These are phyloP conservation scores for Termitomyces sp. DNA, from an alignment of 768 basidiomycete genomes.

Conservation along the genomic window DNA sequence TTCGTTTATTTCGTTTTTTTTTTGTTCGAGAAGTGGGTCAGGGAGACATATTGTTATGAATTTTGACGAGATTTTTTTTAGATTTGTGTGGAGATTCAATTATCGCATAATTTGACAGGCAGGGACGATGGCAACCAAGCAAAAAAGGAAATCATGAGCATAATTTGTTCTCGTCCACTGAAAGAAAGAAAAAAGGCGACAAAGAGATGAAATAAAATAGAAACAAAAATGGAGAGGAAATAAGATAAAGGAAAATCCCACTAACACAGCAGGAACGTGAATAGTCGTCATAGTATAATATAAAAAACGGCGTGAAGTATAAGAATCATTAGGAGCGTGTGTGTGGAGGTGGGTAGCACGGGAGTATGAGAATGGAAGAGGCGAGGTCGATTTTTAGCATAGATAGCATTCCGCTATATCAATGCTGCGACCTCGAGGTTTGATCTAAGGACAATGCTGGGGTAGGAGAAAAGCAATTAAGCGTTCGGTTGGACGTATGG, in stretches of 20 bases:
- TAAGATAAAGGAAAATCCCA: slow-evolving; percentile 18
- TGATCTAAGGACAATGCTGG: slow-evolving; percentile 64
- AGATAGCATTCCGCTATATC: slow-evolving; percentile 34
- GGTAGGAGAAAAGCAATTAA: slow-evolving; percentile 24
- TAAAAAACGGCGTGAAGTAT: slow-evolving; percentile 5
- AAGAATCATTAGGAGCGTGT: slow-evolving; percentile 6
- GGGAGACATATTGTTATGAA: background rate
- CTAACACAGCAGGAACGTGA: slow-evolving; percentile 6
- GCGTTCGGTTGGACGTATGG: slow-evolving; percentile 21
- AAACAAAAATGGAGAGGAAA: slow-evolving; percentile 3
- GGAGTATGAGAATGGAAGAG: background rate
- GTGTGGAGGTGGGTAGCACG: background rate
- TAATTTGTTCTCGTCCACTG: slow-evolving; percentile 16
- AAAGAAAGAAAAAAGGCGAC: background rate
- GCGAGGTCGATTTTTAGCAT: background rate
- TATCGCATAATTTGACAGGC: background rate
- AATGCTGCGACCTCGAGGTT: slow-evolving; percentile 63
- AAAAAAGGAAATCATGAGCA: slow-evolving; percentile 19
- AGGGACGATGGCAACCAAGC: slow-evolving; percentile 13
- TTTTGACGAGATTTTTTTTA: background rate
- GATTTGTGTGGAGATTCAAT: slow-evolving; percentile 5
- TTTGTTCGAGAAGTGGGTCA: background rate
- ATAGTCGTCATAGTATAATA: slow-evolving; percentile 9
- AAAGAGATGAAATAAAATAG: background rate
- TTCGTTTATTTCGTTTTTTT: background rate